Evolutionary conservation across 2,329 filamentous ascomycete species (phyloP).

Genomic region (Gaeumannomyces tritici): DNA sequence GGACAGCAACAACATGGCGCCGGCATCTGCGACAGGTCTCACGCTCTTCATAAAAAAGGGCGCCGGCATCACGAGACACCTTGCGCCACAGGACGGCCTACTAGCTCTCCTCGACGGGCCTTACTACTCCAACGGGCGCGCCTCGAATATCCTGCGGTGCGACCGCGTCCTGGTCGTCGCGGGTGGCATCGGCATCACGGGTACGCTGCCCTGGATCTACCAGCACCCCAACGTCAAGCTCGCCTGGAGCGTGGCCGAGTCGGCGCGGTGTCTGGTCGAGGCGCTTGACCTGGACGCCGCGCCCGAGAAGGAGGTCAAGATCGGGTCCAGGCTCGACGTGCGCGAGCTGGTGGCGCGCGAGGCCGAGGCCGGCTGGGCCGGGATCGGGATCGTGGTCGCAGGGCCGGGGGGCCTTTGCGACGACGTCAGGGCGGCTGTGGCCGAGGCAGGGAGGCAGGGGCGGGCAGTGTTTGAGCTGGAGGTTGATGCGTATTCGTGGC

Average conservation of each 20-base stretch:
- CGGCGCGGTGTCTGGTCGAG: conserved; percentile 15
- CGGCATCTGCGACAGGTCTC: no score
- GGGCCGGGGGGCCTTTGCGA: conserved; percentile 16
- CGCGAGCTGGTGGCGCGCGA: conserved; percentile 21
- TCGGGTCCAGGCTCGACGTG: conserved; percentile 17
- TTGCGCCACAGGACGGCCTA: conserved; percentile 15
- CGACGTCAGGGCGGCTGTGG: conserved; percentile 26
- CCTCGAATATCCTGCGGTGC: conserved; percentile 15
- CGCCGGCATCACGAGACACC: conserved; percentile 22
- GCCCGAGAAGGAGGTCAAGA: conserved; percentile 16
- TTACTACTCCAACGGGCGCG: conserved; percentile 21
- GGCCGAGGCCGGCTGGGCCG: conserved; percentile 14
- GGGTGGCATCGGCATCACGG: conserved; percentile 38
- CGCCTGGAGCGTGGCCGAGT: conserved; percentile 22
- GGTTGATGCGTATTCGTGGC: no score
- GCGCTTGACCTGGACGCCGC: conserved; percentile 8
- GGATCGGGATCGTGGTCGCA: no score
- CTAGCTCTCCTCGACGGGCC: conserved; percentile 28
- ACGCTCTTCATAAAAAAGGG: conserved; percentile 12
- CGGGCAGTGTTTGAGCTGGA: conserved; percentile 25
- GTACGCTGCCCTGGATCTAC: conserved; percentile 23
- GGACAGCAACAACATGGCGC: no score
- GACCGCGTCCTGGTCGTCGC: conserved; percentile 30
- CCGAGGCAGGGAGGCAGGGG: conserved; percentile 26
- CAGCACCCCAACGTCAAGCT: conserved; percentile 25